Evolutionary conservation across 2,329 filamentous ascomycete species (phyloP), one percentile per base, ranked within the genome.

Genomic region (Sphaerulina vaccinii): DNA sequence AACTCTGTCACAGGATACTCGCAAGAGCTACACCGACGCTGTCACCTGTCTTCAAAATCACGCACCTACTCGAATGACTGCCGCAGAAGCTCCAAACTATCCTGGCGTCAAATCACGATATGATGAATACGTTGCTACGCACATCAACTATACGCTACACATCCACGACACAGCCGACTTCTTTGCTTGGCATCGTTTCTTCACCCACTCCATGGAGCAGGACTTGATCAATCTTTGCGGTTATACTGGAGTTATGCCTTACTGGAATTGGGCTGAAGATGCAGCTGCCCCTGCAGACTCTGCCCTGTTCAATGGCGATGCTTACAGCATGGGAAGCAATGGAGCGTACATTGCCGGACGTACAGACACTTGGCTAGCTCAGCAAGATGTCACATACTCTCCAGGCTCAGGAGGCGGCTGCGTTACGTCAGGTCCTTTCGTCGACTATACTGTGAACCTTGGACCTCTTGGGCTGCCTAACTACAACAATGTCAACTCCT

Each of bases 371-470:
- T 66, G 62, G 58, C 58, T 66, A 2, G 61, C 60, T 10, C 50
- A 52, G 23, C 54, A 61, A 16, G 49, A 62, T 40, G 47, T 75
- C 52, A 68, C 59, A 16, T 63, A 78, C 8, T 77, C 75, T 0
- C 73, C 74, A 0, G 80, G 78, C n/a, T 71, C 72, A 0, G 80
- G 80, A 11, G 80, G 80, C 33, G 80, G 80, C 1, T 83, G 79
- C 61, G 70, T 84, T 2, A 70, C 64, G 11, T 71, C 68, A 0
- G 79, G 79, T 0, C 79, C 79, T 0, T 80, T 82, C 67, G 73
- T 70, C 58, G 70, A 80, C 56, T 64, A 59, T 49, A 61, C 57
- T n/a, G 55, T 68, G 52, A 62, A 67, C 42, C 60, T 69, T 22
- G 66, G 66, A 3, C 65, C 66, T 4, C 52, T 68, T 15, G 58